A percentile compares a stretch with the other conserved stretches of the same genome.
phyloP scores from a whole-genome alignment of 441 rosid species.

The Bocquillonia castaneifolia region DNA sequence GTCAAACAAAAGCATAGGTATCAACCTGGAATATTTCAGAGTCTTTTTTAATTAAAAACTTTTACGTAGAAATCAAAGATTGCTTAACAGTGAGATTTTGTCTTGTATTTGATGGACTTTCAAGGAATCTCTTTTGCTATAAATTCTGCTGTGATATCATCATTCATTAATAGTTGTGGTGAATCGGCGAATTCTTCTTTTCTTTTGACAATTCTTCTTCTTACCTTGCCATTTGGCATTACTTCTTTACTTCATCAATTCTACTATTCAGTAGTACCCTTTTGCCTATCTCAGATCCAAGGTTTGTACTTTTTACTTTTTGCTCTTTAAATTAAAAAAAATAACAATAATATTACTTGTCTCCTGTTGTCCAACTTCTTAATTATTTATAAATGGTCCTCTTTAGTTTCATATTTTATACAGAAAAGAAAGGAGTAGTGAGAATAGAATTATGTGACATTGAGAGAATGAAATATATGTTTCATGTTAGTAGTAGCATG shows the following conservation, averaged over 20 bases:
- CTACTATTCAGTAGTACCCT: conserved; percentile 6
- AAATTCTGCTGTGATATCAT: conserved; percentile 15
- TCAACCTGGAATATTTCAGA: background rate
- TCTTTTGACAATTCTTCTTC: background rate
- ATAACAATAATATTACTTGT: too few relatives aligned
- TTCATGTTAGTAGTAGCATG: background rate
- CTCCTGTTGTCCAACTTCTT: background rate
- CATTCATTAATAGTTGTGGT: background rate
- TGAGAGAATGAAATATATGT: background rate
- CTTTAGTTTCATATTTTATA: too few relatives aligned
- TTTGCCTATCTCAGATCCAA: conserved; percentile 13
- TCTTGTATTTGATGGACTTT: background rate
- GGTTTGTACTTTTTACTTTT: background rate
- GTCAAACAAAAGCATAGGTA: too few relatives aligned
- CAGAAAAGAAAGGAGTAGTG: background rate
- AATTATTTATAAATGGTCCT: too few relatives aligned
- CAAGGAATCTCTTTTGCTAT: conserved; percentile 13
- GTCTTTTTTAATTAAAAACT: background rate
- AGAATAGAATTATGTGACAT: background rate
- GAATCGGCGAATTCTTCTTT: conserved; percentile 19
- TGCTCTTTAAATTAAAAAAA: background rate
- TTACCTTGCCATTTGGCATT: conserved; percentile 21
- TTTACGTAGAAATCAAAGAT: background rate
- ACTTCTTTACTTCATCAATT: background rate
- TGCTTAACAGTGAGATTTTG: background rate